Percentiles rank a stretch among this genome's conserved stretches.
phyloP scores from a whole-genome alignment of 331 rosid genomes.

The Stylosanthes scabra region DNA sequence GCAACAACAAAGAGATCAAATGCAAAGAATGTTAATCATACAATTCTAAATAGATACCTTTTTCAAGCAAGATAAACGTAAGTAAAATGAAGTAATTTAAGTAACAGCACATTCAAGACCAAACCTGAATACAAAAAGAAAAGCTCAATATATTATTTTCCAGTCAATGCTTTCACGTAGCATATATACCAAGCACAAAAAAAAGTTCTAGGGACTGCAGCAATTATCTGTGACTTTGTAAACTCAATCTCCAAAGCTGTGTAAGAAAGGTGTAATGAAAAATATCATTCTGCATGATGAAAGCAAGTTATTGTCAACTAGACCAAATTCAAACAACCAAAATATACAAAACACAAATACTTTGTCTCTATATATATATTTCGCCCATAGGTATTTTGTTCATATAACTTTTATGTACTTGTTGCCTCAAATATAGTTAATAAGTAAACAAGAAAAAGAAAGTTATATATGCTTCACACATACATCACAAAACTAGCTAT shows the following conservation, averaged over 20 bases:
- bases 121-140: constrained; percentile 89
- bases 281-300: constrained; percentile 73
- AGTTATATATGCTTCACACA: constrained; percentile 12
- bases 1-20: constrained; percentile 8
- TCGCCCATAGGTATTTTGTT: neutral
- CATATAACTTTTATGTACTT: neutral
- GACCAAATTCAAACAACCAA: constrained; percentile 43
- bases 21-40: constrained; percentile 1
- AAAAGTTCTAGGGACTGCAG: constrained; percentile 86
- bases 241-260: constrained; percentile 96
- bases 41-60: constrained; percentile 6
- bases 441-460: neutral
- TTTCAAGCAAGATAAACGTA: constrained; percentile 7
- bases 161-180: constrained; percentile 83
- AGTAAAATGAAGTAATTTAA: constrained; percentile 11
- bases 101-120: neutral
- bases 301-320: constrained; percentile 60
- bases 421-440: neutral
- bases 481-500: neutral
- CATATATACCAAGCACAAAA: constrained; percentile 95
- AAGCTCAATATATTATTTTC: constrained; percentile 87
- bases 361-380: constrained; percentile 1
- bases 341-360: constrained; percentile 6
- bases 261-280: constrained; percentile 73
- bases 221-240: constrained; percentile 81